Evolutionary conservation across 441 rosid species (phyloP), one percentile per base, ranked within the genome.

Genomic region (Pelargonium citronellum): DNA sequence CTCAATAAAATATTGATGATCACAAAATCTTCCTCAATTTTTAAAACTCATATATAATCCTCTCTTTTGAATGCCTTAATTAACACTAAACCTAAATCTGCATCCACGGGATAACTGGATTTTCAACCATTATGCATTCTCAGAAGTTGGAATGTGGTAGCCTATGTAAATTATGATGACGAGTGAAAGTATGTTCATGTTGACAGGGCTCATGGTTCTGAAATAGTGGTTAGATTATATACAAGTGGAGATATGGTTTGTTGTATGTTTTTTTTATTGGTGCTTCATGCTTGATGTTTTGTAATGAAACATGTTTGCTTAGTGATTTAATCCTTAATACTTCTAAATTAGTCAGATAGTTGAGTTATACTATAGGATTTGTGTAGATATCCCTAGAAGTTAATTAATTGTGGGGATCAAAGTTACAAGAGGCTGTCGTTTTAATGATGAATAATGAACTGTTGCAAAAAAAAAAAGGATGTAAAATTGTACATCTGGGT

Each of bases 1-100:
- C 72, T 75, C 75, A 64, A 80, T 64, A 57, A 76, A 74, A 46
- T 24, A 16, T 72, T 69, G 44, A 70, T 46, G 51, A 46, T 19
- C 16, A 4, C 66, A 67, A 64, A 39, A 64, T 49, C 62, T 22
- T 69, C 72, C 73, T 67, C 44, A 72, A 64, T 53, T 63, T 63
- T 58, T 16, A 24, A 15, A 58, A 58, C 66, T 24, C 41, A 16
- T 15, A 39, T 57, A 39, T 57, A 27, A 69, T 41, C 69, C 46
- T 41, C 55, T 3, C 34, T 49, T 62, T 49, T 63, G 11, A 7
- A 69, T 43, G 66, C 12, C 73, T 63, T 27, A 70, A 70, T 69
- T 65, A 9, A 55, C 22, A 66, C 20, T 49, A 22, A 1, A 53
- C 24, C 53, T 69, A 66, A 55, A 73, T 12, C 46, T 71, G 16